Evolutionary conservation across 192 early-diverging fungal species (phyloP).

Genomic region (Blastocladiella britannica): DNA sequence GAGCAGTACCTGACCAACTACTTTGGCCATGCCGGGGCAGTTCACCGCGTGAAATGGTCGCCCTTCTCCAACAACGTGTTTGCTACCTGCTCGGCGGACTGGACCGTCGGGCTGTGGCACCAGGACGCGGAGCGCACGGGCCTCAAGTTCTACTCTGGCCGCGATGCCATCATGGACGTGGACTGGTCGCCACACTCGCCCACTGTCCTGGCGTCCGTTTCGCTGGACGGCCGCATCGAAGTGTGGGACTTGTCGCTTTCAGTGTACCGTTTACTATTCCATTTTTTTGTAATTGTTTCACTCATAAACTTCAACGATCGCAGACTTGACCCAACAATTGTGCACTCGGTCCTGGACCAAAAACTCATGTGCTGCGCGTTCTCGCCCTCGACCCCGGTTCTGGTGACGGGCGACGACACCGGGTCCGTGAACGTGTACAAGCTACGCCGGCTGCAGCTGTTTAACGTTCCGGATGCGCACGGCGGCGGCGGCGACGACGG

Average conservation of each 20-base stretch:
- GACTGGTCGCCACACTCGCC: constrained; percentile 26
- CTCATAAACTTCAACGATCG: no score
- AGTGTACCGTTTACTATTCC: constrained; percentile 15
- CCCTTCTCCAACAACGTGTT: constrained; percentile 25
- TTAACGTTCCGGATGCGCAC: not conserved
- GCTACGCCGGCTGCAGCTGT: constrained; percentile 5
- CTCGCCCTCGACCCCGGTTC: constrained; percentile 18
- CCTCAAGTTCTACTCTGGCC: constrained; percentile 32
- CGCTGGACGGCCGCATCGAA: constrained; percentile 31
- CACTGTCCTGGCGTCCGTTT: constrained; percentile 32
- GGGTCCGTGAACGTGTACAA: constrained; percentile 36
- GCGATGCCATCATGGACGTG: constrained; percentile 33
- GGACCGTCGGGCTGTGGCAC: constrained; percentile 34
- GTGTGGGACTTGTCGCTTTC: constrained; percentile 37
- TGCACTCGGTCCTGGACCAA: constrained; percentile 33
- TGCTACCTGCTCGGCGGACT: constrained; percentile 28
- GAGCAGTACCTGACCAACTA: constrained; percentile 36
- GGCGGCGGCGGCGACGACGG: no score
- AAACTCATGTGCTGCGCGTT: constrained; percentile 29
- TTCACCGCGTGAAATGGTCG: constrained; percentile 32
- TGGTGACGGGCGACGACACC: constrained; percentile 36
- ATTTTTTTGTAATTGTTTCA: not conserved
- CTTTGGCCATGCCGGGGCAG: constrained; percentile 28
- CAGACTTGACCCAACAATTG: constrained; percentile 33
- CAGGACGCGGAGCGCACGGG: constrained; percentile 23